phyloP scores from a whole-genome alignment of 495 filamentous ascomycete species.

The Penicillium cataractarum region DNA sequence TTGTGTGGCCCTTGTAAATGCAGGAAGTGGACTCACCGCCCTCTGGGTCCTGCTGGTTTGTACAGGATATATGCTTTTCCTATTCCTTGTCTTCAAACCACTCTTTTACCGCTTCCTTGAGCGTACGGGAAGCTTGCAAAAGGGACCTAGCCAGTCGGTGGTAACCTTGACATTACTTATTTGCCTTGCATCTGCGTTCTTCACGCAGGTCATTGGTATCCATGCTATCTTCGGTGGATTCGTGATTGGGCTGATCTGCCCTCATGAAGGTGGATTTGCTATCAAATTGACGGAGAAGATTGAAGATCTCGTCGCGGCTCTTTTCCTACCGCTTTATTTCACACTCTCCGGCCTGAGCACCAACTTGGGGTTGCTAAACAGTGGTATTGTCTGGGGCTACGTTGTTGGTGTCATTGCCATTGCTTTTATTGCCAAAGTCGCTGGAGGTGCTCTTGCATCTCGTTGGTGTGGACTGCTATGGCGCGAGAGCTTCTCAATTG shows the following conservation, averaged over 20 bases:
- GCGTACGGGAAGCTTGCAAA: constrained; percentile 77
- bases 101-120: constrained; percentile 75
- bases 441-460: constrained; percentile 83
- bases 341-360: constrained; percentile 90
- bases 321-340: constrained; percentile 97
- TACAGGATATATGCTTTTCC: constrained; percentile 75
- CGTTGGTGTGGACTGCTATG: constrained; percentile 78
- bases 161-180: constrained; percentile 82
- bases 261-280: constrained; percentile 91
- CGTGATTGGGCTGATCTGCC: constrained; percentile 86
- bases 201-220: constrained; percentile 90
- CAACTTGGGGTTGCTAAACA: constrained; percentile 82
- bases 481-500: constrained; percentile 92
- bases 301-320: constrained; percentile 83
- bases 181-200: constrained; percentile 83
- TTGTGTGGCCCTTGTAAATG: constrained; percentile 93
- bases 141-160: constrained; percentile 87
- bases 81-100: constrained; percentile 76
- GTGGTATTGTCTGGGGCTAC: constrained; percentile 88
- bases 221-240: constrained; percentile 93
- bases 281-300: constrained; percentile 96
- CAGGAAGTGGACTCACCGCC: constrained; percentile 79
- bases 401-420: constrained; percentile 82
- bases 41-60: constrained; percentile 82
- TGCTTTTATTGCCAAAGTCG: constrained; percentile 85